Base-by-base conservation (phyloP, 441 rosid species). In the Daphne laureola region DNA sequence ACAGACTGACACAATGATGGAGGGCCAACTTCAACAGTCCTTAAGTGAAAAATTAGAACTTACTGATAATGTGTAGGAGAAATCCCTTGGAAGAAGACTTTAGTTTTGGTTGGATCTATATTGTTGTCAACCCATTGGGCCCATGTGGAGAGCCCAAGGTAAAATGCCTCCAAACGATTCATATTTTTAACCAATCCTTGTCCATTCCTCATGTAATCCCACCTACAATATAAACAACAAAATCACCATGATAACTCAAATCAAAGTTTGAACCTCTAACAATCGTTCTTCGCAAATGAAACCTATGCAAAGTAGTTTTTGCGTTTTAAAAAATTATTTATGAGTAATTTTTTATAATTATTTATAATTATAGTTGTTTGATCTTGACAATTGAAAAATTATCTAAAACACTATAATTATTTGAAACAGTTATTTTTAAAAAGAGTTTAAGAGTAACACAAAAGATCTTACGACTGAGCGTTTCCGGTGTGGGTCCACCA, bases 11-110 rank as follows among this genome's bases (percentile, higher is more conserved):
- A n/a, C n/a, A n/a, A n/a, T n/a, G n/a, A n/a, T n/a, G n/a, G 23
- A 18, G 23, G 23, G 3, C 23, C 23, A 18, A 18, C 23, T 18
- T 18, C 23, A 18, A 18, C 23, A 18, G 23, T 18, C 23, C 3
- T 3, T 18, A 18, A 4, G 25, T 2, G 25, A 21, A 53, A 8
- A 0, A 46, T 23, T 5, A 8, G 14, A 17, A 73, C 87, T 78
- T 61, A 84, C 91, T 15, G 54, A 27, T 81, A 84, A 60, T 84
- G 91, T 45, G 87, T 84, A 23, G 91, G 91, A 60, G 91, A 84
- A 62, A 84, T 77, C 60, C 86, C 87, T 65, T 84, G 91, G 74
- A 81, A 81, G 78, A 77, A 75, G 58, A 81, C 87, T 57, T 61
- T 52, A 51, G 91, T 81, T 59, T 57, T 64, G 0, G 76, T 46